Evolutionary conservation across 1,284 basidiomycete genomes (phyloP), one percentile per base, ranked within the genome.

Genomic region (Hypsizygus ulmarius): DNA sequence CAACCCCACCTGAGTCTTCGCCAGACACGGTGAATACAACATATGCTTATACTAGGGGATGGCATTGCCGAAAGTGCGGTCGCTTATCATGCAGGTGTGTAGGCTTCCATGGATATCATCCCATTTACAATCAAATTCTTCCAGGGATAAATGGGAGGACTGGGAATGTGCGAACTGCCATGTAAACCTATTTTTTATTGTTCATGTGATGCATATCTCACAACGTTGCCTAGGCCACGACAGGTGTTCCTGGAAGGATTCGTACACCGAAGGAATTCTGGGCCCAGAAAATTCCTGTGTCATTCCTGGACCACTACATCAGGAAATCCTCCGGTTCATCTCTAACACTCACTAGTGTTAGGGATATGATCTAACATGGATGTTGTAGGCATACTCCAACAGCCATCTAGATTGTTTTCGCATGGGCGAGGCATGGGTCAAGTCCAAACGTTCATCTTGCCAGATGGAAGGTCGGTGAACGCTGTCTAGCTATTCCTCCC

Each of bases 41-140:
- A 3, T 75, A 75, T 50, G 67, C 72, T 5, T 84, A 78, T 54
- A 78, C 74, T n/a, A 78, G 75, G 57, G 87, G 87, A 2, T 82
- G 81, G 71, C 83, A 87, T 59, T 90, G 87, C 60, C 52, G 46
- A 12, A 52, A 63, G 7, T 90, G 87, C 58, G 87, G 87, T 16
- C 75, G 85, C 16, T 64, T 90, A 19, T 87, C 87, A 6, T 80
- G 79, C 69, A 77, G 87, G 87, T 85, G 45, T 51, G 72, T 58
- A 39, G 33, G 33, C 40, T 43, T 37, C 38, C 36, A 27, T 18
- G 35, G n/a, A 44, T 30, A 18, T 27, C 19, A 48, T 15, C n/a
- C 6, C 14, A 15, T n/a, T 11, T 16, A 43, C 45, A 14, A 47
- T 29, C 32, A 16, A 43, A 45, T 49, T 49, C 28, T 25, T 47